Base-by-base conservation (phyloP, 108 stramenopile species). In the Stephanodiscus minutulus region DNA sequence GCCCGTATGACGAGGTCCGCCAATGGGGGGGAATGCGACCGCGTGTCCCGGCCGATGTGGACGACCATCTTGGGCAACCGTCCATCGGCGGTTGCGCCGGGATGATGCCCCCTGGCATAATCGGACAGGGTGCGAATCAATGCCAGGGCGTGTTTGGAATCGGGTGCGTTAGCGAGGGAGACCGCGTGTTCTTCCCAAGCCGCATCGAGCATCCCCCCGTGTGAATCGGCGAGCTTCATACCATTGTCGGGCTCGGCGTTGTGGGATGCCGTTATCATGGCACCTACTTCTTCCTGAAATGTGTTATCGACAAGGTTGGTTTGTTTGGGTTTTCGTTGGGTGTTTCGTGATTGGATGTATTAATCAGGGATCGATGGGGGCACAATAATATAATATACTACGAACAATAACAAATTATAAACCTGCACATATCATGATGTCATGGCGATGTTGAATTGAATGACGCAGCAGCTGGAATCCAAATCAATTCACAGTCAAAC, bases 211-310 rank as follows among this genome's bases (percentile, higher is more conserved):
- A 98, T 98, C 13, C 93, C 94, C 27, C 97, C 97, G 72, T 96
- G 73, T 1, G 96, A 88, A 83, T 95, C 94, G 11, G 96, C 88
- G 13, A 98, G 68, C 84, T 99, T 99, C 74, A 98, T 89, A 13
- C 99, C 99, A 72, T 99, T 99, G 83, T 98, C 98, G 4, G 54
- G 55, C 77, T 87, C 92, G 43, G 91, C 80, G 75, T 98, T 98
- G 82, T 99, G 99, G 7, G 94, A 96, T 12, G 99, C 99, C 10
- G 99, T 99, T 39, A 99, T 91, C 98, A 98, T 98, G 68, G 98
- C 83, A 10, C 98, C 99, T 12, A 95, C 78, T 25, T 71, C 72
- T 10, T 85, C 59, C 5, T 58, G 35, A 18, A 18, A 12, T 29
- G 17, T 3, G 1, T 3, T 54, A 11, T 5, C 20, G 21, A 52